Evolutionary conservation across 305 asterid genomes (phyloP).

Genomic region (Plantago coronopus): DNA sequence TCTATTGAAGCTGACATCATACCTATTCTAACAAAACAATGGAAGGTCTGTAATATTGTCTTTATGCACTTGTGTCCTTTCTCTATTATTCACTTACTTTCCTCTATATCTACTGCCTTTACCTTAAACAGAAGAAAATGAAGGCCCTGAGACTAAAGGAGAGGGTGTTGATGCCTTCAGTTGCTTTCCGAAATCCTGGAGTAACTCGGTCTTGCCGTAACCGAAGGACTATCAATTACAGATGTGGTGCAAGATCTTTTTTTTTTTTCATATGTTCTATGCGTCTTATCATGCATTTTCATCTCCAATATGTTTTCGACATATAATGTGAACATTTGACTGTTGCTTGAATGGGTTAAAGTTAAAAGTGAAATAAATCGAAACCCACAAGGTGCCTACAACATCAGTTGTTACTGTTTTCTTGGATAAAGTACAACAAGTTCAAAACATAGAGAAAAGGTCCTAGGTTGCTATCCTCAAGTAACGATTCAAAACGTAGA

Average conservation of each 20-base stretch:
- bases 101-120: conserved; percentile 21
- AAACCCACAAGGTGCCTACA: conserved; percentile 8
- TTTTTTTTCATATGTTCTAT: conserved; percentile 3
- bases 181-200: conserved; percentile 38
- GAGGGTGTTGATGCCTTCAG: conserved; percentile 38
- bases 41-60: conserved; percentile 49
- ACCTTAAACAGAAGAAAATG: conserved; percentile 61
- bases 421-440: neutral
- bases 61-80: neutral
- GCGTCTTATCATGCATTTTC: neutral
- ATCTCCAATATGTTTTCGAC: conserved; percentile 8
- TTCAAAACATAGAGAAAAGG: neutral
- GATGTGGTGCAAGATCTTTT: conserved; percentile 44
- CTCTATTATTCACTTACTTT: conserved; percentile 14
- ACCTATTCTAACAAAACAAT: conserved; percentile 65
- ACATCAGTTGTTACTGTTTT: neutral
- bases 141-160: conserved; percentile 37
- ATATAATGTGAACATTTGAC: conserved; percentile 5
- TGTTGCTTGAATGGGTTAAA: neutral
- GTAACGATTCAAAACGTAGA: neutral
- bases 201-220: conserved; percentile 59
- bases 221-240: conserved; percentile 53
- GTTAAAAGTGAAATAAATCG: neutral
- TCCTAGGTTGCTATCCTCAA: neutral
- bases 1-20: conserved; percentile 48